Evolutionary conservation across 352 stramenopile genomes (phyloP).

Genomic region (Pythium phragmitis): DNA sequence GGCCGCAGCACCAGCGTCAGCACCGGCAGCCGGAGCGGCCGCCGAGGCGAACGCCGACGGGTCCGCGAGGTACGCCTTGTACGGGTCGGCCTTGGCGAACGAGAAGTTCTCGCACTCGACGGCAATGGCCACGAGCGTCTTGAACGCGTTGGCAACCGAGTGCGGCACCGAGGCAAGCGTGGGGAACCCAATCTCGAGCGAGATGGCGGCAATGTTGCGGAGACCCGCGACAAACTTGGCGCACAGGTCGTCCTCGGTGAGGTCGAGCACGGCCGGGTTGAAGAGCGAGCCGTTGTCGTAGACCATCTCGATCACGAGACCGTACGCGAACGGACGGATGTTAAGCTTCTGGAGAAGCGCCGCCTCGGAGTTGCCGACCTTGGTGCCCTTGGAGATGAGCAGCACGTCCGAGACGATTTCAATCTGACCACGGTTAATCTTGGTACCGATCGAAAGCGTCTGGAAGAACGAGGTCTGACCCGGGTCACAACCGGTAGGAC

Average conservation of each 20-base stretch:
- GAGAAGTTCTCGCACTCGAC: constrained; percentile 96
- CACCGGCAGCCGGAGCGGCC: constrained; percentile 78
- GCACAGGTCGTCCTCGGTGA: constrained; percentile 97
- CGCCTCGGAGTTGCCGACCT: constrained; percentile 98
- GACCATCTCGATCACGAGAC: constrained; percentile 94
- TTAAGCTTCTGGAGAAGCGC: constrained; percentile 98
- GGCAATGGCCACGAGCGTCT: constrained; percentile 95
- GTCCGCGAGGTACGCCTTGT: constrained; percentile 96
- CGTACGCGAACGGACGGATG: constrained; percentile 99
- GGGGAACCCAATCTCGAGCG: constrained; percentile 94
- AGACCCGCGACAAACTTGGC: constrained; percentile 95
- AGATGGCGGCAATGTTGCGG: constrained; percentile 94
- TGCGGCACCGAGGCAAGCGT: constrained; percentile 98
- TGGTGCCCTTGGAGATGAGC: constrained; percentile 94
- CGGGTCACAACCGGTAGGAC: constrained; percentile 98
- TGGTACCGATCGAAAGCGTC: constrained; percentile 98
- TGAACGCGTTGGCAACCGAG: constrained; percentile 99
- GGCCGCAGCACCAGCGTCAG: constrained; percentile 62
- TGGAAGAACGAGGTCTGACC: constrained; percentile 99
- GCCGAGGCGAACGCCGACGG: constrained; percentile 92
- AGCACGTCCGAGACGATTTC: constrained; percentile 98
- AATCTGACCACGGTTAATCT: constrained; percentile 99
- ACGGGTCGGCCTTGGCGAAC: constrained; percentile 96
- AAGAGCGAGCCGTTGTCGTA: constrained; percentile 99
- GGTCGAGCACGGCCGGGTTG: constrained; percentile 97